Evolutionary conservation across 148 eudicot species (phyloP), one percentile per base, ranked within the genome.

Genomic region (Amaranthus cruentus): DNA sequence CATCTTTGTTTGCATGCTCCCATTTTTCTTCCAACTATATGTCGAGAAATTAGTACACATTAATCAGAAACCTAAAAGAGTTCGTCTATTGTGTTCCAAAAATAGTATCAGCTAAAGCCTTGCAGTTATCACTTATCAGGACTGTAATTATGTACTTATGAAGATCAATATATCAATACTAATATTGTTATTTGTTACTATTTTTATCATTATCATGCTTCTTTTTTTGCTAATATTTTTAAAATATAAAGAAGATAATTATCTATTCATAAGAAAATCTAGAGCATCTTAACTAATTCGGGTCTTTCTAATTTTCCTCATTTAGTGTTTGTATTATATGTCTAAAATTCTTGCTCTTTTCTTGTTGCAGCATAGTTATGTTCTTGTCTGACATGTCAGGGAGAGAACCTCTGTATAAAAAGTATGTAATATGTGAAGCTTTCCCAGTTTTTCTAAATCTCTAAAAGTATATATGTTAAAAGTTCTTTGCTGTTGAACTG

Each of bases 331-430:
- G 77, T 53, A 28, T 14, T 46, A 60, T 8, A 59, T 66, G 68
- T 21, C 79, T 76, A 61, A 66, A 56, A 6, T 60, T 21, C 55
- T 70, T 1, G 70, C 62, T 64, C 75, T 62, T 79, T 46, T 53
- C 77, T 58, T 62, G 66, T 58, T 88, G 88, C 99, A 96, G 99
- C 72, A 74, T 96, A 42, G 85, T 96, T 78, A 90, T 96, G 99
- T 90, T 96, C 87, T 76, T 96, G 78, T 96, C 99, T 62, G 99
- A 96, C 85, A 96, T 96, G 99, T 96, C 99, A 51, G 99, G 99
- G 87, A 86, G 99, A 85, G 97, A 96, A 87, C 99, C 99, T 64
- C 78, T 96, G 72, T 96, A 96, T 87, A 88, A 78, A 82, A 96
- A 90, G 99, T 96, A 84, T 7, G 94, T 79, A 44, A 4, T 47